Base-by-base conservation (phyloP, 768 basidiomycete genomes). In the Lentinula sp. region DNA sequence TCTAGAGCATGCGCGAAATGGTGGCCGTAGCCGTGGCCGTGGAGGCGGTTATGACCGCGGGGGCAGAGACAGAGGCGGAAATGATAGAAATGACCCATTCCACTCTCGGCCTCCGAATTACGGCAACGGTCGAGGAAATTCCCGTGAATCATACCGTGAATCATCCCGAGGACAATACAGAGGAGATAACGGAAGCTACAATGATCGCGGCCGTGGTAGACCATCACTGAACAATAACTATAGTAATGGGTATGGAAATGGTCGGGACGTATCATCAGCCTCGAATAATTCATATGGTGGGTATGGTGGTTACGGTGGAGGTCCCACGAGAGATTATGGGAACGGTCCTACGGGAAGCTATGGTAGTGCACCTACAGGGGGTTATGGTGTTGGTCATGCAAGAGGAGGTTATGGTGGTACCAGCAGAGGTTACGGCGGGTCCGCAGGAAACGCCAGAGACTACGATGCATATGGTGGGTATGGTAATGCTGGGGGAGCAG, bases 1-100 rank as follows among this genome's bases (percentile, higher is more conserved):
- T 69, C 74, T 90, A 57, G 93, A 94, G 64, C 74, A 76, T 28
- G 82, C 85, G 0, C 81, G 90, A 48, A 73, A 77, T 46, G 83
- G 88, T 20, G 83, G 79, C 46, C 71, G 76, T 0, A 73, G 77
- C 36, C 76, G 82, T 61, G 80, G 80, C 45, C 79, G 85, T 41
- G 78, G 81, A 9, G 68, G 71, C 61, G 78, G 78, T 57, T 46
- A 46, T 46, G 73, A 77, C 50, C 74, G 75, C 53, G 72, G 72
- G 35, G 72, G 65, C 43, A 50, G 61, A 16, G 68, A 74, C 32
- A 71, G 74, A 39, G 73, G 78, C 46, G 75, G 77, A 61, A 41
- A 64, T 2, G 62, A 60, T 41, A 74, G 77, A 36, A 78, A 78
- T 59, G 80, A 81, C 62, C 75, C 76, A n/a, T 82, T 79, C 72